Evolutionary conservation across 495 filamentous ascomycete genomes (phyloP).

Genomic region (Lichenothelia convexa): DNA sequence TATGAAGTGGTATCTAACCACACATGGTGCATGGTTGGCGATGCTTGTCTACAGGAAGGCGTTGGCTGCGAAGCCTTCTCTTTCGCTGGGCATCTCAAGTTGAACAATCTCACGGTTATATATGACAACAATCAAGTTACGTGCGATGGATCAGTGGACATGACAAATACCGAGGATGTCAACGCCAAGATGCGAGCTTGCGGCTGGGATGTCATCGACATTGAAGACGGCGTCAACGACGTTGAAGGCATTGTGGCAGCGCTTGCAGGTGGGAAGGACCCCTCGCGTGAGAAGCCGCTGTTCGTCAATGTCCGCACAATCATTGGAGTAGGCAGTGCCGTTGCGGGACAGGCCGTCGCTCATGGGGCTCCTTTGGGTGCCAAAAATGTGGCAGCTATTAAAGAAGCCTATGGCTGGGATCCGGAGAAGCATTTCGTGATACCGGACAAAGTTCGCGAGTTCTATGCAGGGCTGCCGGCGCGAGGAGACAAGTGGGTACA

Average conservation of each 20-base stretch:
- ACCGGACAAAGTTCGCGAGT: constrained; percentile 26
- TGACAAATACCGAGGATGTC: constrained; percentile 38
- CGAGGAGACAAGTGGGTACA: constrained; percentile 24
- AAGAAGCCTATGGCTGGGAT: constrained; percentile 28
- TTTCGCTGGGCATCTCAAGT: constrained; percentile 34
- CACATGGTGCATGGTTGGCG: constrained; percentile 39
- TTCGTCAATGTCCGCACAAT: constrained; percentile 42
- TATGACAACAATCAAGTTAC: constrained; percentile 44
- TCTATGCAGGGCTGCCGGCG: constrained; percentile 26
- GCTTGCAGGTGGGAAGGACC: constrained; percentile 23
- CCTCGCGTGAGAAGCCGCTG: constrained; percentile 27
- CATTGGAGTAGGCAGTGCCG: constrained; percentile 35
- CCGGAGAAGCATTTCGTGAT: constrained; percentile 29
- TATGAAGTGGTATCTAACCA: constrained; percentile 31
- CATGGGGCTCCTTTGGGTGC: constrained; percentile 34
- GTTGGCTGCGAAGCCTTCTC: constrained; percentile 39
- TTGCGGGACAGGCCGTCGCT: constrained; percentile 29
- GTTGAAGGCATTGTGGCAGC: constrained; percentile 32
- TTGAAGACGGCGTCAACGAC: constrained; percentile 35
- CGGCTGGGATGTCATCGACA: constrained; percentile 39
- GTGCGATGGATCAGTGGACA: constrained; percentile 38
- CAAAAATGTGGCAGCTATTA: constrained; percentile 29
- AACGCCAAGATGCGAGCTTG: constrained; percentile 39
- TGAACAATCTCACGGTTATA: constrained; percentile 36
- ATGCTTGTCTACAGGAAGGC: constrained; percentile 41